Evolutionary conservation across 768 basidiomycete species (phyloP).

Genomic region (Exidia glandulosa): DNA sequence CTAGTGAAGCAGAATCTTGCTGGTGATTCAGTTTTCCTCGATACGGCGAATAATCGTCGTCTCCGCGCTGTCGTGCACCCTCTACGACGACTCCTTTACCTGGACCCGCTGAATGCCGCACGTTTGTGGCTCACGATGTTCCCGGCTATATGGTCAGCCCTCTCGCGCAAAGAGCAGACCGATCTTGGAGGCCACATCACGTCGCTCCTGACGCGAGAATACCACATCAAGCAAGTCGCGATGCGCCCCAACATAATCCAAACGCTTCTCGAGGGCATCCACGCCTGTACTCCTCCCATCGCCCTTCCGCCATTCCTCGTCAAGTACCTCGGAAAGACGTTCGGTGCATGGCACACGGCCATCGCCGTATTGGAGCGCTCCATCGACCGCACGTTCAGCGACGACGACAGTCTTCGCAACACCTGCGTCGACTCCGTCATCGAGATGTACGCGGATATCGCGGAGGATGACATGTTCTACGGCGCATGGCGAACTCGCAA

Average conservation of each 20-base stretch:
- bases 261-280: conserved; percentile 74
- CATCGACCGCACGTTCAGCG: conserved; percentile 69
- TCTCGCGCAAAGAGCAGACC: conserved; percentile 77
- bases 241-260: conserved; percentile 87
- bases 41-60: conserved; percentile 64
- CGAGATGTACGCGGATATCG: conserved; percentile 90
- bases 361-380: conserved; percentile 76
- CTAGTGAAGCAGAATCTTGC: conserved; percentile 44
- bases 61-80: conserved; percentile 46
- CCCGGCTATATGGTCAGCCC: conserved; percentile 72
- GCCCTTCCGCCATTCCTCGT: conserved; percentile 87
- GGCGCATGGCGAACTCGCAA: conserved; percentile 89
- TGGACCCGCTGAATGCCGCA: conserved; percentile 68
- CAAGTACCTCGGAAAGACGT: conserved; percentile 94
- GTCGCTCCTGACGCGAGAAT: conserved; percentile 83
- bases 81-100: conserved; percentile 70
- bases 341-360: conserved; percentile 88
- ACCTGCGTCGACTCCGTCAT: conserved; percentile 83
- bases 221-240: conserved; percentile 81
- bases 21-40: conserved; percentile 72
- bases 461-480: conserved; percentile 95
- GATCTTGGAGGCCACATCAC: conserved; percentile 87
- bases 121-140: conserved; percentile 84
- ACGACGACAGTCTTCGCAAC: conserved; percentile 70
- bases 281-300: conserved; percentile 80